Conservation (phyloP, 352 stramenopile genomes). For the Phytopythium boreale region DNA sequence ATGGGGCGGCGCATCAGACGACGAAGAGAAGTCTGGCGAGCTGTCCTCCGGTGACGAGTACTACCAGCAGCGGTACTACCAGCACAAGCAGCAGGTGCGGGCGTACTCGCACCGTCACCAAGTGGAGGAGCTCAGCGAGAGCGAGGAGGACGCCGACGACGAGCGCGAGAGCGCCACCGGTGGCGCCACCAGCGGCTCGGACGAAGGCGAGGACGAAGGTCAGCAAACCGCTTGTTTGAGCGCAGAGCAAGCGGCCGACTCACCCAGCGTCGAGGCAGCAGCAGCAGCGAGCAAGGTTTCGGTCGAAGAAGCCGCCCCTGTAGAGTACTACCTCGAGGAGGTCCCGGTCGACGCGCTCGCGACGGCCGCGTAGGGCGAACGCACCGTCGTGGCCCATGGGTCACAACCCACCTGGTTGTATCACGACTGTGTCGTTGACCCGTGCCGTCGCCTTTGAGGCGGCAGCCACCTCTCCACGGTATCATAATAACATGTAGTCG, state of each 20-base stretch:
- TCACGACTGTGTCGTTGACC: background rate
- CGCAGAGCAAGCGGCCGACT: background rate
- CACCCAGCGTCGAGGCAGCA: background rate
- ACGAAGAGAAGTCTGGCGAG: slow-evolving; percentile 11
- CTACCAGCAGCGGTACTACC: background rate
- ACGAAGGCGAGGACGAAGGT: background rate
- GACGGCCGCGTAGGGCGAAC: background rate
- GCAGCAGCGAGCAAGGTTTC: background rate
- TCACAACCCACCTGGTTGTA: background rate
- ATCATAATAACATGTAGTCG: background rate
- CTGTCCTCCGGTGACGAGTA: background rate
- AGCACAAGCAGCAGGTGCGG: background rate
- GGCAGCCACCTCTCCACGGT: background rate
- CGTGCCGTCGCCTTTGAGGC: too few species aligned
- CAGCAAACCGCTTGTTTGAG: background rate
- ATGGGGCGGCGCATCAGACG: slow-evolving; percentile 6
- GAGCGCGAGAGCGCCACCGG: background rate
- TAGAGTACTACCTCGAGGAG: background rate
- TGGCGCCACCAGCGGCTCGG: background rate
- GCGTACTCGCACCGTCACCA: slow-evolving; percentile 5
- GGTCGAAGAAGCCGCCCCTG: slow-evolving; percentile 5
- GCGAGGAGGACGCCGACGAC: slow-evolving; percentile 11
- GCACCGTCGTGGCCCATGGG: background rate
- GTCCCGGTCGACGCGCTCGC: background rate
- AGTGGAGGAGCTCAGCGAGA: slow-evolving; percentile 18